These are phyloP conservation scores for Wallemia hederae DNA, from an alignment of 1,284 basidiomycete species.

Conservation along the genomic window DNA sequence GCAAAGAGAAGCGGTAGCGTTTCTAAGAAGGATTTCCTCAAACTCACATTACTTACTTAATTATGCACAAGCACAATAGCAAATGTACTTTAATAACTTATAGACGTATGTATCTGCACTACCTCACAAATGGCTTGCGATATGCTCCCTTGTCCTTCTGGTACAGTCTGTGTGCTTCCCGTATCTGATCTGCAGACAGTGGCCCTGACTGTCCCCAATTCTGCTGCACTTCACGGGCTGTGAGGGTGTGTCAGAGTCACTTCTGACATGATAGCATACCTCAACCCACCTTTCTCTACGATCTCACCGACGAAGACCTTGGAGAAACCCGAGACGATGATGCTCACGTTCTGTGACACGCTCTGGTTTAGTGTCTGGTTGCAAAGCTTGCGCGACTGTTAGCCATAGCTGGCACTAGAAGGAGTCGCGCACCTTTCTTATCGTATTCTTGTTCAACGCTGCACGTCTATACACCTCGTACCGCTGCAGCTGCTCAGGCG, in stretches of 20 bases:
- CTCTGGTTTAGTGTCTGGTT: conserved; percentile 55
- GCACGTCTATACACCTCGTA: conserved; percentile 63
- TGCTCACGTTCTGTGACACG: conserved; percentile 54
- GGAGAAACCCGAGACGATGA: conserved; percentile 57
- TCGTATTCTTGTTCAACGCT: conserved; percentile 48
- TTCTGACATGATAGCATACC: background rate
- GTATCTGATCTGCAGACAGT: conserved; percentile 52
- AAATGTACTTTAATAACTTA: background rate
- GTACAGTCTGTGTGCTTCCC: conserved; percentile 58
- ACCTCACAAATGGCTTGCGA: conserved; percentile 1
- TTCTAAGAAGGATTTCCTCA: too few species aligned
- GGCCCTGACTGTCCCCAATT: conserved; percentile 42
- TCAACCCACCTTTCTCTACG: conserved; percentile 40
- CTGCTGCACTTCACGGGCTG: conserved; percentile 46
- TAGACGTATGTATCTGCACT: background rate
- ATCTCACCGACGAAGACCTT: conserved; percentile 85
- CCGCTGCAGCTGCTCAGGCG: conserved; percentile 50
- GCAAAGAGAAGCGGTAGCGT: too few species aligned
- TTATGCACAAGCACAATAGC: background rate
- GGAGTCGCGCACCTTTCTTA: conserved; percentile 30
- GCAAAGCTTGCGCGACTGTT: conserved; percentile 29
- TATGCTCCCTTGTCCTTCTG: conserved; percentile 37
- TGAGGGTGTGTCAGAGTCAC: background rate
- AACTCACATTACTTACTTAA: background rate
- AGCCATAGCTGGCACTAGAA: background rate